Evolutionary conservation across 2,329 filamentous ascomycete species (phyloP), one percentile per base, ranked within the genome.

Genomic region (Colletotrichum zoysiae): DNA sequence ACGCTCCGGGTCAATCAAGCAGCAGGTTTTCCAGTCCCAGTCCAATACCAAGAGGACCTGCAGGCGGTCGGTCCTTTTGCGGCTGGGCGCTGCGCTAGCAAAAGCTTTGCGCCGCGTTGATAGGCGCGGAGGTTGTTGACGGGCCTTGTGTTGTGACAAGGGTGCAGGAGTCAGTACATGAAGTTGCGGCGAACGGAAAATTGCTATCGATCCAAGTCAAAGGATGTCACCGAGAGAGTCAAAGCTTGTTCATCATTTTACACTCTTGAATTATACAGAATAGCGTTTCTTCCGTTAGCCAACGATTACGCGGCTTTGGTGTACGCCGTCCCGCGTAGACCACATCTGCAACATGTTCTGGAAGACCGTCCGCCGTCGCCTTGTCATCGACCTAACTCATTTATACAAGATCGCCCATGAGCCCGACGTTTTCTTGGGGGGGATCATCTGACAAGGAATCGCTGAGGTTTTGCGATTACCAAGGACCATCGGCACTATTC

Each of bases 1-100:
- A 69, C 69, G 48, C 59, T 60, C 46, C 20, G 33, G 16, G 40
- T n/a, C 23, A 20, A 23, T 7, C 2, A 14, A 50, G 14, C 23
- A 26, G 50, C 57, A 44, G 30, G 44, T 1, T 16, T 51, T 46
- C 35, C 42, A 30, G 14, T 16, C 14, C 9, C 16, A n/a, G 11
- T 57, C 42, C 44, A 68, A 58, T 62, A 58, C 42, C 57, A 71
- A 57, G 57, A 26, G 26, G 30, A 11, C 42, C 12, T 67, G 51
- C 68, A 68, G 57, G 18, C 1, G 23, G n/a, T 40, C n/a, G 68
- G 35, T 23, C 44, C 50, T 58, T 68, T 51, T 44, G 51, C 38
- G 20, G 51, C 64, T 71, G 57, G 30, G 57, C 68, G 1, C 30
- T 38, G 11, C 57, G 8, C 57, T 57, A 51, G n/a, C 51, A 57